phyloP scores from a whole-genome alignment of 257 asterid species.

The Nicotiana paniculata region DNA sequence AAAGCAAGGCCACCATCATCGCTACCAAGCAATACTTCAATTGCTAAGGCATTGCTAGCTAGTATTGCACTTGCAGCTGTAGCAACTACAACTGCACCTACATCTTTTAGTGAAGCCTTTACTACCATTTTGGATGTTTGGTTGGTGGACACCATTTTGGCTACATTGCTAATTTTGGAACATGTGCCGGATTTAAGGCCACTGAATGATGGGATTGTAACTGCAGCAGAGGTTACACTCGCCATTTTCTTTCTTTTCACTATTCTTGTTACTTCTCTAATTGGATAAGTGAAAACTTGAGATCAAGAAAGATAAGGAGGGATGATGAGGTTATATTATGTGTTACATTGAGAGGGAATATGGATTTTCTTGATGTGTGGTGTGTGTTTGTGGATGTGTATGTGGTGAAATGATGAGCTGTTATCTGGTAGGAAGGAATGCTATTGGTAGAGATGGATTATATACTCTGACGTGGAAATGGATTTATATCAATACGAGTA shows the following conservation, averaged over 20 bases:
- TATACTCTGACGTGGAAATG: too few relatives aligned
- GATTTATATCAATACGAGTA: too few relatives aligned
- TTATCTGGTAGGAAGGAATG: too few relatives aligned
- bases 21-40: slow-evolving; percentile 49
- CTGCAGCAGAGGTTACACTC: slow-evolving; percentile 53
- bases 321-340: too few relatives aligned
- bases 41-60: slow-evolving; percentile 65
- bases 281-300: too few relatives aligned
- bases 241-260: slow-evolving; percentile 30
- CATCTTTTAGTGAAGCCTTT: slow-evolving; percentile 56
- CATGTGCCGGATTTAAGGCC: slow-evolving; percentile 41
- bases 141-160: slow-evolving; percentile 12
- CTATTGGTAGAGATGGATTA: too few relatives aligned
- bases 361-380: too few relatives aligned
- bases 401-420: too few relatives aligned
- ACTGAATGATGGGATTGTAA: slow-evolving; percentile 60
- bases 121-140: slow-evolving; percentile 27
- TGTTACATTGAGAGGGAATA: too few relatives aligned
- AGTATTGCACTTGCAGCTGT: slow-evolving; percentile 58
- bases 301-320: too few relatives aligned
- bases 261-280: too few relatives aligned
- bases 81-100: slow-evolving; percentile 53
- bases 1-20: slow-evolving; percentile 50
- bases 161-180: slow-evolving; percentile 21
- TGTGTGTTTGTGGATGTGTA: too few relatives aligned